A percentile compares a stretch with the other conserved stretches of the same genome.
These are phyloP conservation scores for Amborella trichopoda DNA, from an alignment of 164 flowering plant species.

Conservation along the genomic window DNA sequence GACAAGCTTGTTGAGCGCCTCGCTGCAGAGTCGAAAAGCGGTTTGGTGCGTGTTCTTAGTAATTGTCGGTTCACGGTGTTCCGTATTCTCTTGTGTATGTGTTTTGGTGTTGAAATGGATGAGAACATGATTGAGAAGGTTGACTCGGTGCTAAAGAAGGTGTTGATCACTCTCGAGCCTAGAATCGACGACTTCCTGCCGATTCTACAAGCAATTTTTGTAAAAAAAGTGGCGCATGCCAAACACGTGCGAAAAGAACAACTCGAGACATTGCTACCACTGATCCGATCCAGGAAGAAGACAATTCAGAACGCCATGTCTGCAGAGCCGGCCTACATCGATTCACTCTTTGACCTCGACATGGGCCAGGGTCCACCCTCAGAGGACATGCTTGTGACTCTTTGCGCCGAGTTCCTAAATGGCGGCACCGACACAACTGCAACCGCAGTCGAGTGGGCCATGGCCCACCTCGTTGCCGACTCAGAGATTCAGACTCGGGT, in stretches of 20 bases:
- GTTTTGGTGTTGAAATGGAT: constrained; percentile 80
- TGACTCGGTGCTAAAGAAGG: constrained; percentile 60
- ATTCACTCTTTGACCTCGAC: constrained; percentile 75
- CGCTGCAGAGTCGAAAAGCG: constrained; percentile 28
- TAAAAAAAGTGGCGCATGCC: constrained; percentile 46
- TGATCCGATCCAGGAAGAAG: constrained; percentile 32
- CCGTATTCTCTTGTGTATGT: constrained; percentile 71
- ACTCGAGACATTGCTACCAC: constrained; percentile 37
- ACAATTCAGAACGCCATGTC: constrained; percentile 10
- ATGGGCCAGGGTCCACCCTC: constrained; percentile 47
- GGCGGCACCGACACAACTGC: constrained; percentile 97
- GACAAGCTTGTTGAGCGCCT: constrained; percentile 45
- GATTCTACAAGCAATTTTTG: constrained; percentile 53
- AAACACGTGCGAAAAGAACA: constrained; percentile 53
- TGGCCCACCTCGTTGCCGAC: constrained; percentile 58
- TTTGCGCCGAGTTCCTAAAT: constrained; percentile 84
- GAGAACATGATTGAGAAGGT: constrained; percentile 38
- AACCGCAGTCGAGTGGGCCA: constrained; percentile 87
- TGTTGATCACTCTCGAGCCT: constrained; percentile 46
- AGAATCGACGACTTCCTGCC: constrained; percentile 81
- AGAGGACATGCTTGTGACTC: constrained; percentile 58
- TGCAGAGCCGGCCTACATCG: constrained; percentile 62
- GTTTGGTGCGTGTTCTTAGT: constrained; percentile 59
- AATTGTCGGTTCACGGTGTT: constrained; percentile 77
- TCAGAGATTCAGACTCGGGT: constrained; percentile 48